Conservation (phyloP, 106 monocot species). For the Acorus gramineus region DNA sequence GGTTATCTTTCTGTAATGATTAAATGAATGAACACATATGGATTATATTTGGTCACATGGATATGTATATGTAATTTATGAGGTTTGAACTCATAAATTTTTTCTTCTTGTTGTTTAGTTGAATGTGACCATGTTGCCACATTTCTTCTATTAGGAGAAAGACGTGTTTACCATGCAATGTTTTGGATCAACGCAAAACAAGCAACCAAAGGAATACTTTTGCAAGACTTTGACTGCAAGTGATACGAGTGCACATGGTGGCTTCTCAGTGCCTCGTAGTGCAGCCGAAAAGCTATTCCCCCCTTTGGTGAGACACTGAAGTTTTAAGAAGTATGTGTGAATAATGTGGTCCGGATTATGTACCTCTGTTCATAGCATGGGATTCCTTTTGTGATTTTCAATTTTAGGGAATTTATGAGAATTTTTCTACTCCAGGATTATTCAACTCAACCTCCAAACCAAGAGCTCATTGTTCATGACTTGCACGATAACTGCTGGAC, state of each 20-base stretch:
- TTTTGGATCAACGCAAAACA: conserved; percentile 58
- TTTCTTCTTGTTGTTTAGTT: too few relatives aligned
- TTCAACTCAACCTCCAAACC: conserved; percentile 87
- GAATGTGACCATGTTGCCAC: not conserved
- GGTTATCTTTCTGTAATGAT: too few relatives aligned
- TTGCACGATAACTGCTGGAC: conserved; percentile 89
- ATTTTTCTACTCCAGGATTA: conserved; percentile 46
- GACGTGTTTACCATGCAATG: conserved; percentile 67
- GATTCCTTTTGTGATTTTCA: too few relatives aligned
- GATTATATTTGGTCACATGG: too few relatives aligned
- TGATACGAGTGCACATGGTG: conserved; percentile 97
- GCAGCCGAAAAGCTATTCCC: conserved; percentile 96
- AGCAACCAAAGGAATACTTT: conserved; percentile 82
- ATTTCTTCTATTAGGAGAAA: conserved; percentile 41
- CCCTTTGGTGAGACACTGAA: conserved; percentile 39
- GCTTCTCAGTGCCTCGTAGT: conserved; percentile 87
- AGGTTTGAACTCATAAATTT: too few relatives aligned
- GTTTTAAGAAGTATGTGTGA: not conserved
- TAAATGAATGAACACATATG: too few relatives aligned
- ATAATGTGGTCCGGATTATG: not conserved
- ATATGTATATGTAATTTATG: too few relatives aligned
- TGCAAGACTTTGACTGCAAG: conserved; percentile 94
- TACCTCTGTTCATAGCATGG: too few relatives aligned
- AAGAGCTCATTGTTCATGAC: conserved; percentile 80
- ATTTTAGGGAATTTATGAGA: too few relatives aligned